A percentile compares a stretch with the other conserved stretches of the same genome.
Evolutionary conservation across 1,284 basidiomycete species (phyloP).

Genomic region (Cutaneotrichosporon sp.): DNA sequence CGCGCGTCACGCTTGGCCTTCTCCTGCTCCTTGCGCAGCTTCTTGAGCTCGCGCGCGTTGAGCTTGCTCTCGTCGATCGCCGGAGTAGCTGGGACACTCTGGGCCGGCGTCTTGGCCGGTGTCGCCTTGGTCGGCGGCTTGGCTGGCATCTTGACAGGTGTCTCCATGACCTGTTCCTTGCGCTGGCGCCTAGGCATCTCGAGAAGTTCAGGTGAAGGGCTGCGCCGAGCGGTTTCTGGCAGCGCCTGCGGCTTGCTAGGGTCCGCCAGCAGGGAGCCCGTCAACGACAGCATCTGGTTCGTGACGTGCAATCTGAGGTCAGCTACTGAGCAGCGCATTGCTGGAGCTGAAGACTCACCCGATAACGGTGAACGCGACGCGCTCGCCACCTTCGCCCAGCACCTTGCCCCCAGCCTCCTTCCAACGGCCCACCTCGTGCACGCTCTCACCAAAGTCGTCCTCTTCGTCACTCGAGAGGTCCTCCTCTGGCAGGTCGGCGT

Average conservation of each 20-base stretch:
- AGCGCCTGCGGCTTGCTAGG: slow-evolving; percentile 69
- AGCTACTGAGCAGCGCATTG: not conserved
- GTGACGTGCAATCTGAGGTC: slow-evolving; percentile 75
- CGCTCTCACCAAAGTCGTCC: slow-evolving; percentile 31
- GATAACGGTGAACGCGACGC: slow-evolving; percentile 82
- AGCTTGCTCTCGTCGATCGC: slow-evolving; percentile 36
- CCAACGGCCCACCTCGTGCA: slow-evolving; percentile 67
- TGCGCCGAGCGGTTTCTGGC: slow-evolving; percentile 26
- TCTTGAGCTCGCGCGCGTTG: slow-evolving; percentile 41
- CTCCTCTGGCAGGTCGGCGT: slow-evolving; percentile 54
- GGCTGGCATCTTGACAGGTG: slow-evolving; percentile 4
- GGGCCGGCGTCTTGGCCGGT: not conserved
- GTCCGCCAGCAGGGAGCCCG: slow-evolving; percentile 82
- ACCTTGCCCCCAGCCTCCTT: slow-evolving; percentile 66
- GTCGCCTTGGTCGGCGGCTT: slow-evolving; percentile 10
- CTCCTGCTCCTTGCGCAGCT: slow-evolving; percentile 47
- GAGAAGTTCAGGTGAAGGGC: slow-evolving; percentile 33
- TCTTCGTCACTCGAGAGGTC: slow-evolving; percentile 37
- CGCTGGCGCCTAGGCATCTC: slow-evolving; percentile 7
- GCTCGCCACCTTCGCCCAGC: slow-evolving; percentile 70
- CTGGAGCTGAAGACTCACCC: slow-evolving; percentile 61
- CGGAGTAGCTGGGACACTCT: slow-evolving; percentile 12
- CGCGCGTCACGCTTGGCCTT: slow-evolving; percentile 43
- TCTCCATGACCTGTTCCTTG: slow-evolving; percentile 9
- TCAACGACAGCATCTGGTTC: slow-evolving; percentile 90